These are phyloP conservation scores for Neurospora discreta DNA, from an alignment of 495 filamentous ascomycete species.

Conservation along the genomic window DNA sequence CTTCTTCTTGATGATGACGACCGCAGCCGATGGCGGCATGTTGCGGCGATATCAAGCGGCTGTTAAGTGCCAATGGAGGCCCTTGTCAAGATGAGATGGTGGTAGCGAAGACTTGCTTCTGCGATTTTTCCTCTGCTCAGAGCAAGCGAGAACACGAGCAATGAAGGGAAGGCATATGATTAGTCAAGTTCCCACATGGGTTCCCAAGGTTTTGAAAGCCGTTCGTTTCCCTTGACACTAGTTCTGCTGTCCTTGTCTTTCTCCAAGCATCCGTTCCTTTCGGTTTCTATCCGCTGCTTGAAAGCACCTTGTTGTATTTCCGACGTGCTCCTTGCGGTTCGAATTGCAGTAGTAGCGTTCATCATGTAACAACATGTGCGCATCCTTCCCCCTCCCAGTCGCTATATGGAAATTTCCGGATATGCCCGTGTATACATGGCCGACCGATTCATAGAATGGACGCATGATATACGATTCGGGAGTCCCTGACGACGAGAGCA, in stretches of 20 bases:
- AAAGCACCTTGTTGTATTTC: neutral
- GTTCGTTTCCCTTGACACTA: neutral
- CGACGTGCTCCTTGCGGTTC: neutral
- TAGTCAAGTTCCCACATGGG: neutral
- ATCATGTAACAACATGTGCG: neutral
- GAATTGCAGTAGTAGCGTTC: neutral
- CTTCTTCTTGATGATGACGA: neutral
- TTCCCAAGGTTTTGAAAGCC: neutral
- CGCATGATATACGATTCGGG: neutral
- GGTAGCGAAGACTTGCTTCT: neutral
- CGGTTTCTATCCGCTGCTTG: neutral
- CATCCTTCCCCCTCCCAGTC: neutral
- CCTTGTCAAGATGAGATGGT: neutral
- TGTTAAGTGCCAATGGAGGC: neutral
- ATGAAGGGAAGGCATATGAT: neutral
- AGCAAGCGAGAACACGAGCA: neutral
- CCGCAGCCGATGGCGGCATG: neutral
- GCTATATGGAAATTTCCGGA: neutral
- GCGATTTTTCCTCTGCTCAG: neutral
- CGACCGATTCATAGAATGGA: neutral
- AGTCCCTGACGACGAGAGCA: neutral
- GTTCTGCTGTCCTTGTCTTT: neutral
- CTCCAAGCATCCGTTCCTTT: neutral
- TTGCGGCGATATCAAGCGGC: slow-evolving; percentile 15
- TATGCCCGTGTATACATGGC: neutral